These are phyloP conservation scores for Fusarium piperis DNA, from an alignment of 2,329 filamentous ascomycete genomes.

Conservation along the genomic window DNA sequence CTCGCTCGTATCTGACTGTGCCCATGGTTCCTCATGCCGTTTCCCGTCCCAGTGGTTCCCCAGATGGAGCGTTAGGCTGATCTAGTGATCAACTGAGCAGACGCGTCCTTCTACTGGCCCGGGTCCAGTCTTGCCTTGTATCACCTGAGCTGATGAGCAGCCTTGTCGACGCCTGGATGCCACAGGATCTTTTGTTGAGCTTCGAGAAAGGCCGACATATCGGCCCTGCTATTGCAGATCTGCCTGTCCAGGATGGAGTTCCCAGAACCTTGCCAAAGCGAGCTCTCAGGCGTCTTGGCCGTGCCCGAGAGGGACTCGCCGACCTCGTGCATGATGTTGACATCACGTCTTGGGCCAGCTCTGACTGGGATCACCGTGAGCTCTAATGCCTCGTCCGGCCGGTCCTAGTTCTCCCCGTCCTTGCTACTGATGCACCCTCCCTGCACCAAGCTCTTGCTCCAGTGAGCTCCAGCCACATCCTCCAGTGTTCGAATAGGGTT, in stretches of 20 bases:
- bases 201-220: slow-evolving; percentile 31
- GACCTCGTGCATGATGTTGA: slow-evolving; percentile 40
- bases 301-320: slow-evolving; percentile 22
- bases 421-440: slow-evolving; percentile 16
- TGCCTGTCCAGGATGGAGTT: slow-evolving; percentile 28
- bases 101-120: slow-evolving; percentile 9
- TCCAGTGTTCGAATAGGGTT: slow-evolving; percentile 26
- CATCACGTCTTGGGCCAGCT: slow-evolving; percentile 26
- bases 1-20: slow-evolving; percentile 28
- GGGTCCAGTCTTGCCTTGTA: slow-evolving; percentile 14
- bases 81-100: slow-evolving; percentile 26
- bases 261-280: slow-evolving; percentile 30
- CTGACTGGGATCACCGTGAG: slow-evolving; percentile 3
- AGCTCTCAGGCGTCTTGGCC: slow-evolving; percentile 24
- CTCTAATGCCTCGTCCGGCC: slow-evolving; percentile 15
- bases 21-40: slow-evolving; percentile 23
- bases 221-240: slow-evolving; percentile 36
- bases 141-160: slow-evolving; percentile 25
- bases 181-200: slow-evolving; percentile 34
- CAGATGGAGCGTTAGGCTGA: slow-evolving; percentile 12
- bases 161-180: slow-evolving; percentile 24
- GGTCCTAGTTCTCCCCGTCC: slow-evolving; percentile 18
- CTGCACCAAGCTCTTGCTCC: slow-evolving; percentile 37
- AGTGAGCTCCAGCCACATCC: slow-evolving; percentile 44
- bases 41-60: slow-evolving; percentile 28